Evolutionary conservation across 257 asterid genomes (phyloP).

Genomic region (Echites panduratus): DNA sequence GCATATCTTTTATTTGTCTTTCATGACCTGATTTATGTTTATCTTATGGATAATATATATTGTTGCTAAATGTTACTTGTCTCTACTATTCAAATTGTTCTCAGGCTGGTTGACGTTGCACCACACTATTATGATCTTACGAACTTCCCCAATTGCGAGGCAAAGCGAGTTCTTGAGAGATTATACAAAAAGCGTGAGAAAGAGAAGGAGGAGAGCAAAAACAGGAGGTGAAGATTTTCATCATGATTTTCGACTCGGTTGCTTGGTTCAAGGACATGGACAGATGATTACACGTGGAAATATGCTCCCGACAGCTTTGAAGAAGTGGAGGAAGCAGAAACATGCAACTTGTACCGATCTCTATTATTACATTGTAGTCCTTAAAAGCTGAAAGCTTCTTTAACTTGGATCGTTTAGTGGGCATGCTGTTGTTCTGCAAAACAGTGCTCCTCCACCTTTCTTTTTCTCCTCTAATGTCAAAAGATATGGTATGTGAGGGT

Average conservation of each 20-base stretch:
- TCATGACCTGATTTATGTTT: neutral
- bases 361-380: neutral
- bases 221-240: slow-evolving; percentile 35
- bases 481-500: neutral
- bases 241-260: neutral
- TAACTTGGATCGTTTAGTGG: neutral
- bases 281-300: neutral
- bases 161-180: slow-evolving; percentile 72
- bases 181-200: slow-evolving; percentile 70
- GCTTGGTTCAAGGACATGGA: neutral
- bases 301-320: neutral
- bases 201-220: slow-evolving; percentile 50
- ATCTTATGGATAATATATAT: neutral
- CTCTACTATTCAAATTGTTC: neutral
- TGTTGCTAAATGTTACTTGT: neutral
- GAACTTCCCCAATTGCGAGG: slow-evolving; percentile 90
- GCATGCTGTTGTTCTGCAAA: neutral
- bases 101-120: slow-evolving; percentile 88
- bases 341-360: neutral
- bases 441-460: neutral
- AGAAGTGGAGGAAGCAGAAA: neutral
- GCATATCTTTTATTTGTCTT: neutral
- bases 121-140: slow-evolving; percentile 82
- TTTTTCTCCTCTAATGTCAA: neutral
- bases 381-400: neutral